Conservation (phyloP, 2,329 filamentous ascomycete species). For the Chrysoporthe cubensis region DNA sequence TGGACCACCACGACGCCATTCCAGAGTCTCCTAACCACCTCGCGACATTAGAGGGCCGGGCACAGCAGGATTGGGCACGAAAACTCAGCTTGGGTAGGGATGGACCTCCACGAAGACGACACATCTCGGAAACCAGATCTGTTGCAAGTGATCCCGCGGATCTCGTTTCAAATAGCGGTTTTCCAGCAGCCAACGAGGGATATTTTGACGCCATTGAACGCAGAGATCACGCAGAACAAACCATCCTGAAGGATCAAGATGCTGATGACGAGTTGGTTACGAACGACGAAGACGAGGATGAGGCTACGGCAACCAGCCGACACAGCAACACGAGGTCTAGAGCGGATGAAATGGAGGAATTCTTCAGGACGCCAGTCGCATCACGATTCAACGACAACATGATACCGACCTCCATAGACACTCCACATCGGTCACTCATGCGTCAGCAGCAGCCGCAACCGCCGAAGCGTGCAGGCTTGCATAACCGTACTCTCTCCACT, state of each 20-base stretch:
- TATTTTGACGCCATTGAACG: slow-evolving; percentile 21
- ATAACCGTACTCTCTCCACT: slow-evolving; percentile 76
- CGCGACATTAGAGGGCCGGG: slow-evolving; percentile 52
- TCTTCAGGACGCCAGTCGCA: slow-evolving; percentile 58
- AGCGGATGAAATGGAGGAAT: slow-evolving; percentile 50
- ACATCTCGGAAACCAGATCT: slow-evolving; percentile 61
- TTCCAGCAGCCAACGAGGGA: slow-evolving; percentile 45
- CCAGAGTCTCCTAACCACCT: slow-evolving; percentile 52
- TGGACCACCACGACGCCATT: slow-evolving; percentile 70
- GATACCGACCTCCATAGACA: slow-evolving; percentile 39
- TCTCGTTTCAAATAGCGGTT: slow-evolving; percentile 56
- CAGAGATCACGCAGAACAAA: slow-evolving; percentile 34
- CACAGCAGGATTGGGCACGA: slow-evolving; percentile 51
- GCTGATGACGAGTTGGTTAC: slow-evolving; percentile 89
- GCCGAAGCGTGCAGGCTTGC: slow-evolving; percentile 48
- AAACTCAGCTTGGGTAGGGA: slow-evolving; percentile 59
- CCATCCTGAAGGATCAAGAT: slow-evolving; percentile 70
- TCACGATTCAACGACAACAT: slow-evolving; percentile 42
- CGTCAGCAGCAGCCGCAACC: slow-evolving; percentile 33
- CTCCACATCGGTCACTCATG: slow-evolving; percentile 30
- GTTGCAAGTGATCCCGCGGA: slow-evolving; percentile 68
- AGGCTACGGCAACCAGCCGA: slow-evolving; percentile 37
- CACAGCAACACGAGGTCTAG: slow-evolving; percentile 19
- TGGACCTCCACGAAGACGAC: slow-evolving; percentile 48
- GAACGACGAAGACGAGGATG: slow-evolving; percentile 72